Evolutionary conservation across 345 rosid genomes (phyloP).

Genomic region (Clausena lansium): DNA sequence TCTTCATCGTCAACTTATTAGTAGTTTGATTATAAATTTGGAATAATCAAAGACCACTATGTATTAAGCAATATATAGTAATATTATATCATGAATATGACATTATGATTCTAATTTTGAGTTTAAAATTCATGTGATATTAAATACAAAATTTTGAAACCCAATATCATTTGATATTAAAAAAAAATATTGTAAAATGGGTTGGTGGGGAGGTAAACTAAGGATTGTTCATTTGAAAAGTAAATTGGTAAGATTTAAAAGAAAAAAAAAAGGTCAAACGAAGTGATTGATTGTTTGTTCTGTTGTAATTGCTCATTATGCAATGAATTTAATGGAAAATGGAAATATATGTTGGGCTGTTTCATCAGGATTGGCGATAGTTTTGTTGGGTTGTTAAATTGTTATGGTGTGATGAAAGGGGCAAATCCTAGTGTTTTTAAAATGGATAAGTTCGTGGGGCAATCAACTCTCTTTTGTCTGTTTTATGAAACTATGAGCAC

Average conservation of each 20-base stretch:
- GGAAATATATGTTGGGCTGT: background rate
- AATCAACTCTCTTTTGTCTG: background rate
- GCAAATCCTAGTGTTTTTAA: background rate
- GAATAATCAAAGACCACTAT: fast-evolving
- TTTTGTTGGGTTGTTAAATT: background rate
- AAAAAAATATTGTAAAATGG: no score
- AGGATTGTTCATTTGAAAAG: background rate
- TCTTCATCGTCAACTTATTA: no score
- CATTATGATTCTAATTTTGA: no score
- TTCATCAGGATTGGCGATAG: background rate
- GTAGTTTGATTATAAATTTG: no score
- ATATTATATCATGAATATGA: no score
- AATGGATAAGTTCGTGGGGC: no score
- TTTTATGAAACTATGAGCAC: background rate
- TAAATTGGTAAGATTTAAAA: background rate
- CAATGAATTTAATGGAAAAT: background rate
- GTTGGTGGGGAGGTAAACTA: no score
- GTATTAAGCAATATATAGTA: no score
- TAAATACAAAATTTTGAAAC: no score
- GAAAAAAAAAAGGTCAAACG: background rate
- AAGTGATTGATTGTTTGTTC: background rate
- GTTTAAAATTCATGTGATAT: no score
- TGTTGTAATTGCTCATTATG: background rate
- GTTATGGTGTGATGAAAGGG: background rate
- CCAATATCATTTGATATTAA: no score